Evolutionary conservation across 23 red algal genomes (phyloP).

Genomic region (Gracilaria domingensis): DNA sequence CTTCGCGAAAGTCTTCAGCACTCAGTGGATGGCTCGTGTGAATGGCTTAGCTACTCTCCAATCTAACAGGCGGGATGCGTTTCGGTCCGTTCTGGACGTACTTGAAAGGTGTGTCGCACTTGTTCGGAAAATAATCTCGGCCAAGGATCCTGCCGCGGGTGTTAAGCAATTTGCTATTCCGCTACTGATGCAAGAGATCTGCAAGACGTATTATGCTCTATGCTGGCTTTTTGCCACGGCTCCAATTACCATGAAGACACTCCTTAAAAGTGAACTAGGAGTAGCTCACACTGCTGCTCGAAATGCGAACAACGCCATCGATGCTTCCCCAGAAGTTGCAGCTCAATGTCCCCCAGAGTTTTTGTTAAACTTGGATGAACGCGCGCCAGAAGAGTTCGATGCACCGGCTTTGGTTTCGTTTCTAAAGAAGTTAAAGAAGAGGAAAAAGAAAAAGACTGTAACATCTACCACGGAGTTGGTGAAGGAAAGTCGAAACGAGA

Average conservation of each 20-base stretch:
- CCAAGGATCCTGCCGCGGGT: conserved; percentile 33
- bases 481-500: background rate
- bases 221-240: conserved; percentile 55
- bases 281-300: conserved; percentile 48
- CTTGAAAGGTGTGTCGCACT: conserved; percentile 35
- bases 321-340: conserved; percentile 15
- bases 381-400: conserved; percentile 5
- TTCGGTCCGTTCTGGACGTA: conserved; percentile 15
- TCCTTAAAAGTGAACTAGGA: conserved; percentile 28
- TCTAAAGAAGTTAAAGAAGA: conserved; percentile 57
- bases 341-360: conserved; percentile 26
- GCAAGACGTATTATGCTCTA: conserved; percentile 43
- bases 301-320: conserved; percentile 16
- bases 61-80: conserved; percentile 18
- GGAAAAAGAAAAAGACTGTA: conserved; percentile 36
- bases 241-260: conserved; percentile 4
- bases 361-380: conserved; percentile 27
- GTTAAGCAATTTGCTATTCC: conserved; percentile 43
- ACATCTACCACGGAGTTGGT: background rate
- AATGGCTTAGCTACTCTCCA: conserved; percentile 27
- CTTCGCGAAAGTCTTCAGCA: conserved; percentile 39
- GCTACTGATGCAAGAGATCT: conserved; percentile 27
- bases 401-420: conserved; percentile 13
- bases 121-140: conserved; percentile 8
- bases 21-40: conserved; percentile 46